A percentile compares a stretch with the other conserved stretches of the same genome.
Conservation (phyloP, 805 yeast species). For the Lipomyces yamadae region DNA sequence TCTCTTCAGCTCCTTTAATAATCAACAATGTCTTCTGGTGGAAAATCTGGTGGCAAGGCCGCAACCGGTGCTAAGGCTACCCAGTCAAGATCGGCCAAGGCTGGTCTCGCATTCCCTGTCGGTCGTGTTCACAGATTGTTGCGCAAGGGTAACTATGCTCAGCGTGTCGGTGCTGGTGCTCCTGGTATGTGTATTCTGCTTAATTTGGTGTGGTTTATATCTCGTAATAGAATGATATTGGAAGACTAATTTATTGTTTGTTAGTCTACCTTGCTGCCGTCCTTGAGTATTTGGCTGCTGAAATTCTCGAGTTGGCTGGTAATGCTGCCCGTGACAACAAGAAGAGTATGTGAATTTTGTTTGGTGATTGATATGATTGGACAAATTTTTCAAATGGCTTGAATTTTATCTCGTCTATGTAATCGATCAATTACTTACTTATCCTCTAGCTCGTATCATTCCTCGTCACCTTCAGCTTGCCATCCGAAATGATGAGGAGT, state of each 20-base stretch:
- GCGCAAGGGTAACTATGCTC: constrained; percentile 97
- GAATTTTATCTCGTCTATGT: neutral
- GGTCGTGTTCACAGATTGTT: constrained; percentile 98
- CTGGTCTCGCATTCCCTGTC: constrained; percentile 99
- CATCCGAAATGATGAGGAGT: constrained; percentile 98
- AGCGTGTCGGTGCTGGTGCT: constrained; percentile 99
- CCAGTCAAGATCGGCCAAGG: constrained; percentile 97
- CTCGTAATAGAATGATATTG: neutral
- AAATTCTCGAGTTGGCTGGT: constrained; percentile 96
- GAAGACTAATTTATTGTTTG: neutral
- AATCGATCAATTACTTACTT: neutral
- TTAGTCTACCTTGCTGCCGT: constrained; percentile 86
- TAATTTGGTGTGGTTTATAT: neutral
- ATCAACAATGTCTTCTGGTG: constrained; percentile 53
- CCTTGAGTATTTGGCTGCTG: constrained; percentile 93
- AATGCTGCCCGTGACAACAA: constrained; percentile 98
- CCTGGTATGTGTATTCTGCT: constrained; percentile 53
- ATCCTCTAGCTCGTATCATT: constrained; percentile 74
- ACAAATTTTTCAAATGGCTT: neutral
- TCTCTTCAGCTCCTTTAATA: constrained; percentile 50
- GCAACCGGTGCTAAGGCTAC: constrained; percentile 94
- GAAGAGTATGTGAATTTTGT: constrained; percentile 55
- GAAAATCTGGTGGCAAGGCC: constrained; percentile 55
- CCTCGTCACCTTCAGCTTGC: constrained; percentile 99
- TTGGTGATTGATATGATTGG: neutral